phyloP scores from a whole-genome alignment of 345 rosid genomes.

The Eucalyptus globulus region DNA sequence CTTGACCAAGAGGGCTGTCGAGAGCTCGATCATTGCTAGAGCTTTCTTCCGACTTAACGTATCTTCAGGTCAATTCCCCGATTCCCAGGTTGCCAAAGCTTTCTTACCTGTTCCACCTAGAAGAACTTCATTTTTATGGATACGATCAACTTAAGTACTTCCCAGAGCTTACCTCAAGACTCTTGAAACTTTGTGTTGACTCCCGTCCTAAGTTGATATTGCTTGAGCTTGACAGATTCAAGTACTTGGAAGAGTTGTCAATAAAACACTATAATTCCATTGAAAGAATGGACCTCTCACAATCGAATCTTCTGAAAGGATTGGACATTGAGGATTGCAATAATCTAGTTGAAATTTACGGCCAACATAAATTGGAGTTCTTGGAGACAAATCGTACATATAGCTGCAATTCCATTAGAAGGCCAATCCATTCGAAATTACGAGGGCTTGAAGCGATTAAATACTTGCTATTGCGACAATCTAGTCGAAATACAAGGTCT shows the following conservation, averaged over 20 bases:
- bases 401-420: background rate
- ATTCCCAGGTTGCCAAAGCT: background rate
- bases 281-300: background rate
- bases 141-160: background rate
- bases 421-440: background rate
- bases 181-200: background rate
- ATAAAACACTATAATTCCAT: background rate
- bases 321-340: rapidly evolving
- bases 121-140: background rate
- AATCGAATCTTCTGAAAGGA: background rate
- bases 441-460: background rate
- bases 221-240: background rate
- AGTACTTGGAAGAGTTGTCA: background rate
- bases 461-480: background rate
- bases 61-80: background rate
- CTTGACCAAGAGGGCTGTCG: no score
- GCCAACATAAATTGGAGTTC: background rate
- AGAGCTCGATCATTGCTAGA: rapidly evolving
- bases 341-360: background rate
- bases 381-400: rapidly evolving
- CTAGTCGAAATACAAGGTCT: background rate
- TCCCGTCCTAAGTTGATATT: background rate
- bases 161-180: background rate
- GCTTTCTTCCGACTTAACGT: background rate
- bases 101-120: background rate